Percentiles rank a stretch among this genome's conserved stretches.
phyloP scores from a whole-genome alignment of 345 rosid species.

The Eucalyptus paniculata region DNA sequence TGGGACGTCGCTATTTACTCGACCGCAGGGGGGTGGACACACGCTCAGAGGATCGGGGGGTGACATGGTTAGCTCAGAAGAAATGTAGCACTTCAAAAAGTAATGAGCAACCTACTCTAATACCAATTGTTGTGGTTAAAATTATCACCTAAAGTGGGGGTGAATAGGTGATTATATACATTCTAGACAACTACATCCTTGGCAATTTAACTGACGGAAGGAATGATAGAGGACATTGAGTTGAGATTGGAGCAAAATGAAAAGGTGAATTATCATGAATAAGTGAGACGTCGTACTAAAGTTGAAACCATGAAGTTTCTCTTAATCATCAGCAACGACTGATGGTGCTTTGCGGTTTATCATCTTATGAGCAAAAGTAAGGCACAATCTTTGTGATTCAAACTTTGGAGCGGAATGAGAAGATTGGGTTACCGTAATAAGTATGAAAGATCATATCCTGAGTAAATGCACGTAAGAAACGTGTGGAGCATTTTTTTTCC shows the following conservation, averaged over 20 bases:
- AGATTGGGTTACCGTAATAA: background rate
- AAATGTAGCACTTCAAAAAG: no score
- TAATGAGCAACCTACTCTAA: no score
- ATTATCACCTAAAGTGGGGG: no score
- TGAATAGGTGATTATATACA: no score
- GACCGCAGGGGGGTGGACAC: rapidly evolving
- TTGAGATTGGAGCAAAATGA: background rate
- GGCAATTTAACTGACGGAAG: background rate
- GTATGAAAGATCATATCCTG: background rate
- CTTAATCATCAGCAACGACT: background rate
- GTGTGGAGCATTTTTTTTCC: background rate
- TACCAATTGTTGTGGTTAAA: no score
- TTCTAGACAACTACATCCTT: background rate
- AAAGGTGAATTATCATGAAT: background rate
- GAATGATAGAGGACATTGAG: background rate
- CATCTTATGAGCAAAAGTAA: background rate
- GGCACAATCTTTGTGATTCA: background rate
- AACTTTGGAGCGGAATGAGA: background rate
- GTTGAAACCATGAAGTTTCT: background rate
- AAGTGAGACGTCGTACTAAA: background rate
- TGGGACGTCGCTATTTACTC: rapidly evolving
- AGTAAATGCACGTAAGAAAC: background rate
- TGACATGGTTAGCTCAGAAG: no score
- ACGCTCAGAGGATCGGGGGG: rapidly evolving
- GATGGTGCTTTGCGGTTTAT: background rate